A percentile compares a stretch with the other conserved stretches of the same genome.
Evolutionary conservation across 202 grass and related monocot genomes (phyloP).

Genomic region (Digitaria exilis): DNA sequence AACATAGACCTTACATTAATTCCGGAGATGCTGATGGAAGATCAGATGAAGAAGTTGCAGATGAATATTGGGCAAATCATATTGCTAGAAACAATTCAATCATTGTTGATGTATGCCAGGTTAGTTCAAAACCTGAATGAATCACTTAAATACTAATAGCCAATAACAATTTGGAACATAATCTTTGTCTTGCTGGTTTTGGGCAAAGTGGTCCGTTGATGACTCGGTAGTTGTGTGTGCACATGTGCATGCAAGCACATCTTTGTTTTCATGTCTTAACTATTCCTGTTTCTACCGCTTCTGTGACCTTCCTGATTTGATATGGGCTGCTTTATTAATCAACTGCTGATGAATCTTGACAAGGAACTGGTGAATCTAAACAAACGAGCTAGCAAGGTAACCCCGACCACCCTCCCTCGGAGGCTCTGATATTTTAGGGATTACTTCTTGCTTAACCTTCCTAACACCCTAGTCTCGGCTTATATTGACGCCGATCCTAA

Average conservation of each 20-base stretch:
- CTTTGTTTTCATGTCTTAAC: neutral
- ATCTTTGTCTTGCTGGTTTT: slow-evolving; percentile 38
- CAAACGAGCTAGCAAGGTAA: too few species aligned
- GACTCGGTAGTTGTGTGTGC: neutral
- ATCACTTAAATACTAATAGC: slow-evolving; percentile 2
- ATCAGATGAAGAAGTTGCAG: slow-evolving; percentile 96
- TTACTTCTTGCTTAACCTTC: too few species aligned
- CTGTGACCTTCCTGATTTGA: neutral
- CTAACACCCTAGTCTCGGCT: too few species aligned
- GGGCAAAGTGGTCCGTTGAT: slow-evolving; percentile 18
- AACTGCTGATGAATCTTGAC: too few species aligned
- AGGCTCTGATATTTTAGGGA: too few species aligned
- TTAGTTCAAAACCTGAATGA: slow-evolving; percentile 30
- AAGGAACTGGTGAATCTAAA: too few species aligned
- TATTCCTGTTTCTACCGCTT: neutral
- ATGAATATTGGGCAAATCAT: slow-evolving; percentile 98
- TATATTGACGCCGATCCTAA: too few species aligned
- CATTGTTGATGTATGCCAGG: slow-evolving; percentile 99
- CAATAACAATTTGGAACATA: neutral
- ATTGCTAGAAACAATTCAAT: slow-evolving; percentile 99
- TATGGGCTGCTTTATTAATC: too few species aligned
- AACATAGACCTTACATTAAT: slow-evolving; percentile 92
- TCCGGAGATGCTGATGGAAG: slow-evolving; percentile 89
- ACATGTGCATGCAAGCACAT: neutral
- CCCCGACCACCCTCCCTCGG: too few species aligned